These are phyloP conservation scores for Phylloporus arenicola DNA, from an alignment of 768 basidiomycete genomes.

Conservation along the genomic window DNA sequence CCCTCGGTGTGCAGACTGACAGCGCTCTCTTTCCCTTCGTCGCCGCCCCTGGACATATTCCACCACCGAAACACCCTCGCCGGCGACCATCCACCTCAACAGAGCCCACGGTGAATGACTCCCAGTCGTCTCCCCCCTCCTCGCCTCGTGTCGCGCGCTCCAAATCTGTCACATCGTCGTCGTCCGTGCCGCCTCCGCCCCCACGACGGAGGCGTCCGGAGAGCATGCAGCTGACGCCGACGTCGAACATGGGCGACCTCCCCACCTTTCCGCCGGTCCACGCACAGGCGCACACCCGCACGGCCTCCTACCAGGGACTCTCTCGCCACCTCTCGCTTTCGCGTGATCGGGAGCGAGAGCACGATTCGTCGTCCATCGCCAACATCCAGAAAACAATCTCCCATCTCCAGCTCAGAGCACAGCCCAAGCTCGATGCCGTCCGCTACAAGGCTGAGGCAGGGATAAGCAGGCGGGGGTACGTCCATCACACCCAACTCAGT, in stretches of 20 bases:
- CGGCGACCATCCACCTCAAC: conserved; percentile 33
- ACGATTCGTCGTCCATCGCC: conserved; percentile 31
- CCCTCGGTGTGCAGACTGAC: neutral
- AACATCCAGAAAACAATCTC: conserved; percentile 42
- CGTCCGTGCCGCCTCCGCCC: conserved; percentile 39
- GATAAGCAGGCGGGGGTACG: conserved; percentile 54
- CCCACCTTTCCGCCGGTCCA: conserved; percentile 8
- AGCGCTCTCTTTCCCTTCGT: neutral
- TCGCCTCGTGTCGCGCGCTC: conserved; percentile 44
- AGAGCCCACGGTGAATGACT: conserved; percentile 22
- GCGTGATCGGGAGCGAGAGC: conserved; percentile 15
- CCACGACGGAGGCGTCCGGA: conserved; percentile 53
- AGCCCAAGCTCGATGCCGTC: conserved; percentile 56
- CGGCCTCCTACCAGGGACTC: conserved; percentile 23
- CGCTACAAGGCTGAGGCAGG: conserved; percentile 72
- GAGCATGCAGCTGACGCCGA: conserved; percentile 48
- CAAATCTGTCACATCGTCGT: conserved; percentile 44
- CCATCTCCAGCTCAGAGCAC: conserved; percentile 34
- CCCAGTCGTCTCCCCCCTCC: conserved; percentile 22
- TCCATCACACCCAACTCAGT: conserved; percentile 32
- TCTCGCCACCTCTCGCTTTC: conserved; percentile 39
- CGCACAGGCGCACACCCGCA: conserved; percentile 11
- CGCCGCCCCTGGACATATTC: conserved; percentile 26
- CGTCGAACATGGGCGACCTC: conserved; percentile 12
- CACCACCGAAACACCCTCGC: conserved; percentile 54